Base-by-base conservation (phyloP, 495 filamentous ascomycete species). In the Neurospora sp. region DNA sequence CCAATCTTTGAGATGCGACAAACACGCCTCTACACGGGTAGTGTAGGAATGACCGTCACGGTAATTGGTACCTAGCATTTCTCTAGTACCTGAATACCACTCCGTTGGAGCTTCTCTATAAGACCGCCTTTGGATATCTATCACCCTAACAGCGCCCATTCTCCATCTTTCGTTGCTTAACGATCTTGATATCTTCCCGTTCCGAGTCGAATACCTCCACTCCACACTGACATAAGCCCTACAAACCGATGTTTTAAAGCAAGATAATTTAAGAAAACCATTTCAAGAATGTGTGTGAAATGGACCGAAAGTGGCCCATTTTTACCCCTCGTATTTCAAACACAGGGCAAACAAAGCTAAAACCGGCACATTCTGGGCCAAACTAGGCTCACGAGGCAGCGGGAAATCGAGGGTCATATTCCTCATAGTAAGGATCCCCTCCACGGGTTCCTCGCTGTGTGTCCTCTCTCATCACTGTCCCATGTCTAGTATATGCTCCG, bases 361-460 rank as follows among this genome's bases (percentile, higher is more conserved):
- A 31, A 66, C 27, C 7, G 31, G 27, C 54, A 31, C 54, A 66
- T 66, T 37, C 27, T 37, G 27, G 6, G 54, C 54, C 54, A 35
- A 66, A 37, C 54, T 66, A 66, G 23, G 14, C 54, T 66, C 14
- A 66, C 27, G 46, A 79, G 31, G 72, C 78, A 5, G 71, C 74
- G 14, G 78, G 78, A 54, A 76, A 79, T 31, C 75, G 77, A 39
- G 83, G 83, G 73, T 85, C 83, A 73, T 85, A 85, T 74, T 84
- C 83, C 69, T 84, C 83, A 38, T 77, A 75, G 70, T 79, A 81
- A 14, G 76, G 71, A 37, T 81, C 77, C 39, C 70, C 46, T 72
- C 80, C 72, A 69, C 76, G 73, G 14, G 37, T 9, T 74, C 72
- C 48, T 40, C 71, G 70, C 16, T 70, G 4, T 70, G 54, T 71